These are phyloP conservation scores for Lignosus rhinocerotis DNA, from an alignment of 1,284 basidiomycete genomes.

Conservation along the genomic window DNA sequence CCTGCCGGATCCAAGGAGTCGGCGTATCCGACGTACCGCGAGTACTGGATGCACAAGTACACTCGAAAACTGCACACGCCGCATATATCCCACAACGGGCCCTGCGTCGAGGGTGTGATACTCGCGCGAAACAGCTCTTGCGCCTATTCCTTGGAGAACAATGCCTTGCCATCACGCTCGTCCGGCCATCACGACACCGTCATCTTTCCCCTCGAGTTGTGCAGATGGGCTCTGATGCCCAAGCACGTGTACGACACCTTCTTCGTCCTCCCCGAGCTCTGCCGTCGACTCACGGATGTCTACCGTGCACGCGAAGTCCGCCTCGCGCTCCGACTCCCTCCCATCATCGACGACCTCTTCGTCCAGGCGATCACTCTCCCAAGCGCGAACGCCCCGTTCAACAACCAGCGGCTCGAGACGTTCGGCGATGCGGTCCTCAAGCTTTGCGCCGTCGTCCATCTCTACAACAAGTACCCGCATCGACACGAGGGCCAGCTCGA, in stretches of 20 bases:
- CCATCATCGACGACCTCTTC: constrained; percentile 56
- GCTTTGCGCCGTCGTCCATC: constrained; percentile 70
- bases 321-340: constrained; percentile 55
- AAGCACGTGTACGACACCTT: constrained; percentile 49
- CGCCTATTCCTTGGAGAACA: constrained; percentile 42
- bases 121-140: constrained; percentile 45
- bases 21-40: constrained; percentile 52
- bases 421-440: constrained; percentile 83
- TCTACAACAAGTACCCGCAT: constrained; percentile 73
- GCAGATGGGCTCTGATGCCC: constrained; percentile 52
- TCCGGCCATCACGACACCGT: neutral
- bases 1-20: constrained; percentile 49
- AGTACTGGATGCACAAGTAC: constrained; percentile 60
- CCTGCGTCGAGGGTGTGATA: constrained; percentile 53
- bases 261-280: constrained; percentile 62
- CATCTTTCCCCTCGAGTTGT: constrained; percentile 55
- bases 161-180: neutral
- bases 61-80: constrained; percentile 43
- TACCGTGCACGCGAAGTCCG: constrained; percentile 59
- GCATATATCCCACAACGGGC: constrained; percentile 52
- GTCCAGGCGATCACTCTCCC: constrained; percentile 77
- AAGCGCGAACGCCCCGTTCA: constrained; percentile 57
- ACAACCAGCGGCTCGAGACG: constrained; percentile 83
- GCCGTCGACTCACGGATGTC: constrained; percentile 61
- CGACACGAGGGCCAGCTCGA: constrained; percentile 83